Percentiles rank a stretch among this genome's conserved stretches.
phyloP scores from a whole-genome alignment of 1,284 basidiomycete species.

The Fomitiporia mediterranea region DNA sequence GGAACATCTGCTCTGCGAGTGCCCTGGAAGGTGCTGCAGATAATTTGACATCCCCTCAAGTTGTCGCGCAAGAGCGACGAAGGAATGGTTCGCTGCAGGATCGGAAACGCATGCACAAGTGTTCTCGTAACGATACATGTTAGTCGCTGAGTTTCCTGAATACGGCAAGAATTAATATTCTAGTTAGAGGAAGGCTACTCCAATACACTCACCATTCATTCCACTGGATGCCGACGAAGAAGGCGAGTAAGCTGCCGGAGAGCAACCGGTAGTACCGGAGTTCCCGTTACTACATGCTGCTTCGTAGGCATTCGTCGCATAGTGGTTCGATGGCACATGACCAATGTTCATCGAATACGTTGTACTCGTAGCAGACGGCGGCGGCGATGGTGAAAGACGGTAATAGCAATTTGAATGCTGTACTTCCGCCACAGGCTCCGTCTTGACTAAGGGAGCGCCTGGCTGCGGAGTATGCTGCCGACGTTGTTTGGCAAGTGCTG shows the following conservation, averaged over 20 bases:
- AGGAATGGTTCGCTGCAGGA: slow-evolving; percentile 51
- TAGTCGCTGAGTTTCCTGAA: slow-evolving; percentile 4
- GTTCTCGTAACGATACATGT: slow-evolving; percentile 28
- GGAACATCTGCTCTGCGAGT: slow-evolving; percentile 47
- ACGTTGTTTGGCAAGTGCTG: slow-evolving; percentile 31
- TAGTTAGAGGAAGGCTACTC: background rate
- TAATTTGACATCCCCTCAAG: slow-evolving; percentile 53
- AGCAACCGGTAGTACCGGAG: slow-evolving; percentile 3
- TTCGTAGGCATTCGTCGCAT: slow-evolving; percentile 4
- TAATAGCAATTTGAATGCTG: slow-evolving; percentile 41
- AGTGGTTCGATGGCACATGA: slow-evolving; percentile 23
- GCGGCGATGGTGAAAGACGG: slow-evolving; percentile 55
- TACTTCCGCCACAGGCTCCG: slow-evolving; percentile 27
- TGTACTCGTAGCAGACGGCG: slow-evolving; percentile 32
- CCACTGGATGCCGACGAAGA: slow-evolving; percentile 18
- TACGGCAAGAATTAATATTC: background rate
- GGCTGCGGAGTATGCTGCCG: slow-evolving; percentile 29
- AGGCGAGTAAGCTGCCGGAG: slow-evolving; percentile 19
- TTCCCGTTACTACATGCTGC: slow-evolving; percentile 8
- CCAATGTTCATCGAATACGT: slow-evolving; percentile 36
- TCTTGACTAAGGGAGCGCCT: slow-evolving; percentile 17
- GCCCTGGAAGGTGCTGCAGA: slow-evolving; percentile 58
- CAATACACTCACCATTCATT: slow-evolving; percentile 10
- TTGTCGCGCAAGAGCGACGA: slow-evolving; percentile 59
- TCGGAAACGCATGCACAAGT: slow-evolving; percentile 62